Evolutionary conservation across 768 basidiomycete species (phyloP), one percentile per base, ranked within the genome.

Genomic region (Trametes maxima): DNA sequence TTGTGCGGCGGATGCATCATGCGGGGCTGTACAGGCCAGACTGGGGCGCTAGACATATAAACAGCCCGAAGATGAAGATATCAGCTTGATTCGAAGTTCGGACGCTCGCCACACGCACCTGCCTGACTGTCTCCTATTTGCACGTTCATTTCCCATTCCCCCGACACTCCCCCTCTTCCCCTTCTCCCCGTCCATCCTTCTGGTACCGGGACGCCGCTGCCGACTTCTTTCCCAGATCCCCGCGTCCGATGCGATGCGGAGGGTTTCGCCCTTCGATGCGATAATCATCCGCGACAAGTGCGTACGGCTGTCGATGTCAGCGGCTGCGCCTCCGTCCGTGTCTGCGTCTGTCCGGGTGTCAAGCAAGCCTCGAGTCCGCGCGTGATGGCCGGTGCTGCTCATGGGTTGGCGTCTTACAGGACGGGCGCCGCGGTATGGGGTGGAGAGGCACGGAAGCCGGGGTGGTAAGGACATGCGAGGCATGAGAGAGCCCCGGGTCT

Each of bases 1-100:
- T 49, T 28, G 25, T 17, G 25, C 13, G 11, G 46, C 25, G 28
- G 25, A 42, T 14, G n/a, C 44, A 55, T 35, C 54, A 39, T 13
- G 16, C 55, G 35, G 39, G 55, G 55, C 46, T 56, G 55, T 56
- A 17, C 53, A 44, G 10, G 36, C 11, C 22, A 24, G 17, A 35
- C 16, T 17, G 28, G 8, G 28, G 55, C 55, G 55, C 55, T 56
- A 47, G 28, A 33, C 36, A 56, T 48, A 56, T 46, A 55, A 37
- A 56, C 55, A 56, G 55, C 54, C 40, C 43, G 54, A 11, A 21
- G 28, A 33, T 33, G 28, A 8, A 33, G 28, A 33, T 33, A 55
- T 55, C 54, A 55, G 54, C 45, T 45, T 35, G 43, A 55, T 55
- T 46, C 54, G 43, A 45, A 55, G 35, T 11, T 11, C 19, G 39